A percentile compares a stretch with the other conserved stretches of the same genome.
These are phyloP conservation scores for Zygnema cylindricum DNA, from an alignment of 139 green algal species.

Conservation along the genomic window DNA sequence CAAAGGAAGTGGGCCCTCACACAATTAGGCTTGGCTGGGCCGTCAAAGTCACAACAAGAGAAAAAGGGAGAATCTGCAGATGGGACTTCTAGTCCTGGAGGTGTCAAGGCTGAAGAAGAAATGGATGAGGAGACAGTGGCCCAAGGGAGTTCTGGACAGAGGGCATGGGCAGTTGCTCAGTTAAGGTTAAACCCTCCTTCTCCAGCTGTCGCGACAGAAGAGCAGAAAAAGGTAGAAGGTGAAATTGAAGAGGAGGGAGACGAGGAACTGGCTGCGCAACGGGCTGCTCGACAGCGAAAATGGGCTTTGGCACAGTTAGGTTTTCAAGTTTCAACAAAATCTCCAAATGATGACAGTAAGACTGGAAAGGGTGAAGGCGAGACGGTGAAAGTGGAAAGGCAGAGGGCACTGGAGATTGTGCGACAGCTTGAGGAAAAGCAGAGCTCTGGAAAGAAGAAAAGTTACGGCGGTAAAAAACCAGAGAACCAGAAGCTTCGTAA, in stretches of 20 bases:
- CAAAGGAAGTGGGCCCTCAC: not conserved
- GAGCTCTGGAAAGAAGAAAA: not conserved
- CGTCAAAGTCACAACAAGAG: not conserved
- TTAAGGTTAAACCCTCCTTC: no score
- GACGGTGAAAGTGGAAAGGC: not conserved
- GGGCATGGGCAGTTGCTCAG: not conserved
- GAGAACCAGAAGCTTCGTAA: not conserved
- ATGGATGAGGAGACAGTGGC: conserved; percentile 4
- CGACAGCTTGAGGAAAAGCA: not conserved
- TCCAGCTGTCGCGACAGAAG: no score
- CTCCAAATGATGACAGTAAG: not conserved
- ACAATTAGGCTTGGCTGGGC: not conserved
- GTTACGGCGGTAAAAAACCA: not conserved
- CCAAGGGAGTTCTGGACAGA: not conserved
- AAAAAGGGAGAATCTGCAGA: not conserved
- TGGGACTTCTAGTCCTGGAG: not conserved
- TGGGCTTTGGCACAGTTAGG: not conserved
- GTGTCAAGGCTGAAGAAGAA: not conserved
- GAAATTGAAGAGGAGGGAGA: not conserved
- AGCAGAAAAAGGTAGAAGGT: not conserved
- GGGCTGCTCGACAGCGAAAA: not conserved
- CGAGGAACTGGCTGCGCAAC: no score
- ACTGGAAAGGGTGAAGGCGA: not conserved
- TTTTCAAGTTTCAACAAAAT: no score
- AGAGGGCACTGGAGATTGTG: not conserved